Percentiles rank a stretch among this genome's conserved stretches.
Evolutionary conservation across 441 rosid species (phyloP).

Genomic region (Corymbia calophylla): DNA sequence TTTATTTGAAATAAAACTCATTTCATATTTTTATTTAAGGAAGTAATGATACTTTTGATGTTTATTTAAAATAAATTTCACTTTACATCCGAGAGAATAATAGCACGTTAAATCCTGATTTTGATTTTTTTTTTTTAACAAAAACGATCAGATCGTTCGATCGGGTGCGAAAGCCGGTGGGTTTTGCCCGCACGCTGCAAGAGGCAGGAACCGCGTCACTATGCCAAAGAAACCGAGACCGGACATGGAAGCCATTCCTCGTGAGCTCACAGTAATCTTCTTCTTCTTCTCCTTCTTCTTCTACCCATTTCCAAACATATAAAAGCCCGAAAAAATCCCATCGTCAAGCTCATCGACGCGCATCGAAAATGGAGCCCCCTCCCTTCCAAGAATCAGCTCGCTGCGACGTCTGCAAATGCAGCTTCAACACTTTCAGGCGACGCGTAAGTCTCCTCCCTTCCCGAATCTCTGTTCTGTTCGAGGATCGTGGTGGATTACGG

Average conservation of each 20-base stretch:
- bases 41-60: no score
- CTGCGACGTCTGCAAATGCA: slow-evolving; percentile 79
- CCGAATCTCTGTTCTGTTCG: background rate
- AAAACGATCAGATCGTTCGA: background rate
- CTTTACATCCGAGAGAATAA: no score
- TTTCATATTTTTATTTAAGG: no score
- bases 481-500: background rate
- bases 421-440: slow-evolving; percentile 70
- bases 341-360: slow-evolving; percentile 4
- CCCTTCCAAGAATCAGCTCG: slow-evolving; percentile 62
- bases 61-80: no score
- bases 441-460: slow-evolving; percentile 26
- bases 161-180: background rate
- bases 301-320: background rate
- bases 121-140: no score
- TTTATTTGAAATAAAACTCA: no score
- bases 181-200: background rate
- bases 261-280: background rate
- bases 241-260: background rate
- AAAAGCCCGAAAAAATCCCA: background rate
- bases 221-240: background rate
- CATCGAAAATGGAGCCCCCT: slow-evolving; percentile 46
- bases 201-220: background rate
- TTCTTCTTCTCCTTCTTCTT: background rate
- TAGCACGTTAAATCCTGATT: no score